phyloP scores from a whole-genome alignment of 345 rosid species.

The Turnera subulata region DNA sequence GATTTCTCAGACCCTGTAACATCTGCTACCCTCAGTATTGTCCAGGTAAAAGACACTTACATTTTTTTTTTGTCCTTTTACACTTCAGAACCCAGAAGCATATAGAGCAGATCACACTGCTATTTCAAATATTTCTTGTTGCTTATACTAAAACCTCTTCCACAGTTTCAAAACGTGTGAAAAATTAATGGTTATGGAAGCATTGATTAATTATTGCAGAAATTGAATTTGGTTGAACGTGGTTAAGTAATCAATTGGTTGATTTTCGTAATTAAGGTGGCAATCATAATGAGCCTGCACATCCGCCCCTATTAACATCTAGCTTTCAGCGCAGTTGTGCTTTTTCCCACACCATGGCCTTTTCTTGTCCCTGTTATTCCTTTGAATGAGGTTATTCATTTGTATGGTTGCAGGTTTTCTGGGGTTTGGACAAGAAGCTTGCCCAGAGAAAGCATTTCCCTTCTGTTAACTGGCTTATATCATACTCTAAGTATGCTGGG shows the following conservation, averaged over 20 bases:
- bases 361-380: neutral
- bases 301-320: too few species aligned
- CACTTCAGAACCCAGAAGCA: conserved; percentile 1
- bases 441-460: conserved; percentile 99
- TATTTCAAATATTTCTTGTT: neutral
- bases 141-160: too few species aligned
- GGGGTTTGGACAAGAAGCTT: conserved; percentile 99
- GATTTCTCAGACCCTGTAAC: conserved; percentile 99
- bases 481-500: conserved; percentile 93
- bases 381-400: neutral
- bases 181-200: too few species aligned
- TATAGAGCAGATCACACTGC: neutral
- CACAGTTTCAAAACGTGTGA: too few species aligned
- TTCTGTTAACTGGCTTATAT: conserved; percentile 98
- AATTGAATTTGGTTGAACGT: too few species aligned
- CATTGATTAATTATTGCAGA: too few species aligned
- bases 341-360: too few species aligned
- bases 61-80: conserved; percentile 3
- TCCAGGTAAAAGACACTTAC: conserved; percentile 64
- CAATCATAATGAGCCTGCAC: too few species aligned
- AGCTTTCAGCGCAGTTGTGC: too few species aligned
- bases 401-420: conserved; percentile 70
- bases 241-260: too few species aligned
- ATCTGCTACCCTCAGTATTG: conserved; percentile 98
- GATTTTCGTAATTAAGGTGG: too few species aligned